Evolutionary conservation across 768 basidiomycete genomes (phyloP).

Genomic region (Phlebiopsis flavidoalba): DNA sequence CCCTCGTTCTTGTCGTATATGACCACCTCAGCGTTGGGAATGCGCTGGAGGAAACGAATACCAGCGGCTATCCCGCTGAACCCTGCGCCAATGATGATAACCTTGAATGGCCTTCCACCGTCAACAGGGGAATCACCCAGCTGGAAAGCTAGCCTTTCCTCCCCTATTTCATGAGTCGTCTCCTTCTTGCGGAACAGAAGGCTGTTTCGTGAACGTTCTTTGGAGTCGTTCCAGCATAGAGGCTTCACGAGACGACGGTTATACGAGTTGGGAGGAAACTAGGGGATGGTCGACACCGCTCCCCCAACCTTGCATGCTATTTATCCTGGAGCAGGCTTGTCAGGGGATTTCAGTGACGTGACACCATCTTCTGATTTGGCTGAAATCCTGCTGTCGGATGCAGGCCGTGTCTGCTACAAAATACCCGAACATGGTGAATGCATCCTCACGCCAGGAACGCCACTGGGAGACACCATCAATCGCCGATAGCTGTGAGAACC

Average conservation of each 20-base stretch:
- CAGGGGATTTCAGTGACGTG: neutral
- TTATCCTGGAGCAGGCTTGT: neutral
- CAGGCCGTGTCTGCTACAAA: neutral
- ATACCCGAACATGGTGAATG: neutral
- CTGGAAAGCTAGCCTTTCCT: neutral
- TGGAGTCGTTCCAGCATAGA: neutral
- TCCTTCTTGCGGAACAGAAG: neutral
- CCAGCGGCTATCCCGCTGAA: constrained; percentile 15
- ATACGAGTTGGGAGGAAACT: neutral
- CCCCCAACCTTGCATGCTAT: neutral
- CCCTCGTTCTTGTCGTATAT: constrained; percentile 57
- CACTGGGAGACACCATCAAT: neutral
- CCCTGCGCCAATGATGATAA: constrained; percentile 11
- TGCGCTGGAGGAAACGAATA: constrained; percentile 15
- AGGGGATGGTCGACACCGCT: neutral
- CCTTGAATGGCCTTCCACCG: constrained; percentile 7
- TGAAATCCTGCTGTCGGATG: neutral
- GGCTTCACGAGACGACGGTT: neutral
- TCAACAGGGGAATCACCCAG: constrained; percentile 11
- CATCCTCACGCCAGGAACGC: neutral
- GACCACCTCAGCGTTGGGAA: constrained; percentile 48
- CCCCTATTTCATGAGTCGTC: neutral
- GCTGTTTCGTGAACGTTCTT: neutral
- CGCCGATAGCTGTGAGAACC: neutral
- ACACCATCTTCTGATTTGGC: neutral